Conservation (phyloP, 768 basidiomycete genomes). For the Mycena galericulata region DNA sequence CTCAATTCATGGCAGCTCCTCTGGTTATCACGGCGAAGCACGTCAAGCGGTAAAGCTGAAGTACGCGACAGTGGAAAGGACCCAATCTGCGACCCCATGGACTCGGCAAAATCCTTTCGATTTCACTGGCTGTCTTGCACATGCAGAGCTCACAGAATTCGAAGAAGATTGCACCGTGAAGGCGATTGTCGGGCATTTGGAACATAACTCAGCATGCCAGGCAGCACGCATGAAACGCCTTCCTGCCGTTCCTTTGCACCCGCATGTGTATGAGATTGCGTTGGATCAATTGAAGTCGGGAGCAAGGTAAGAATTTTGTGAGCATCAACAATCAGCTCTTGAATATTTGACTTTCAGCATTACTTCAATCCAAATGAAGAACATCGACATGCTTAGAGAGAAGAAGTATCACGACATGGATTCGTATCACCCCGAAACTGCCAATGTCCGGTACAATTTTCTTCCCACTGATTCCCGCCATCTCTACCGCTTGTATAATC, state of each 20-base stretch:
- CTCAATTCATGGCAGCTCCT: neutral
- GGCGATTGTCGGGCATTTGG: slow-evolving; percentile 40
- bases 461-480: no score
- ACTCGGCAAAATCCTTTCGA: slow-evolving; percentile 17
- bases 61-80: neutral
- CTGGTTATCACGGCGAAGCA: neutral
- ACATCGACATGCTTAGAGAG: no score
- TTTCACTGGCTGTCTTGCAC: slow-evolving; percentile 50
- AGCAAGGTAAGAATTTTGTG: no score
- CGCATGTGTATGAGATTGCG: slow-evolving; percentile 43
- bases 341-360: no score
- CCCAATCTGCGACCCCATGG: neutral
- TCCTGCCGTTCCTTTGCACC: slow-evolving; percentile 48
- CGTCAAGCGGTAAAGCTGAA: neutral
- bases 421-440: no score
- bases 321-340: no score
- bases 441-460: no score
- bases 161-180: slow-evolving; percentile 28
- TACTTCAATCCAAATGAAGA: no score
- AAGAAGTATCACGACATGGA: no score
- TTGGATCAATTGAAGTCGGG: slow-evolving; percentile 35
- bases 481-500: no score
- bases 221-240: slow-evolving; percentile 28
- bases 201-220: slow-evolving; percentile 45
- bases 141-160: slow-evolving; percentile 46